Percentiles rank a stretch among this genome's conserved stretches.
These are phyloP conservation scores for Solanum hybrid DNA, from an alignment of 305 asterid species.

Conservation along the genomic window DNA sequence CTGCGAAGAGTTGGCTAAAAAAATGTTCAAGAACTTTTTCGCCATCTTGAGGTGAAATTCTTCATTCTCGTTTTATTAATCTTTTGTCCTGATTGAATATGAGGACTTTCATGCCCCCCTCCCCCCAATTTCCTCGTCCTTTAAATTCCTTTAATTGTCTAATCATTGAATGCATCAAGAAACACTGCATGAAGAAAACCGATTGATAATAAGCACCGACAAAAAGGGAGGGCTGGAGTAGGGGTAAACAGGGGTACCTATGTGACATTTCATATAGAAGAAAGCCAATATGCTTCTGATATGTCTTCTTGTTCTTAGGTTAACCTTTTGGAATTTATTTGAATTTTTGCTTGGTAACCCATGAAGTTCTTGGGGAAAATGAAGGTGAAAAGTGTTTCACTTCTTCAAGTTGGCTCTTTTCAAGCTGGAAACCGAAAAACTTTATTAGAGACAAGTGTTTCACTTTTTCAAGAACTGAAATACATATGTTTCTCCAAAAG, in stretches of 20 bases:
- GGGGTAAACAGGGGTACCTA: not conserved
- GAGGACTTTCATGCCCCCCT: not conserved
- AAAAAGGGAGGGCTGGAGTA: not conserved
- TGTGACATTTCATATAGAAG: not conserved
- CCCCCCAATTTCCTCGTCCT: not conserved
- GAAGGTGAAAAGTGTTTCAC: not conserved
- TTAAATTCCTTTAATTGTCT: not conserved
- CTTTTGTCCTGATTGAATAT: not conserved
- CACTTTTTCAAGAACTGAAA: not conserved
- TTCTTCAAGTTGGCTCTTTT: not conserved
- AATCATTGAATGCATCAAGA: not conserved
- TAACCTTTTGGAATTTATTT: not conserved
- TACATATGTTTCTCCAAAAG: not conserved
- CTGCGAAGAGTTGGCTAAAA: conserved; percentile 62
- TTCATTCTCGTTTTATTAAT: not conserved
- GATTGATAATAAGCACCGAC: not conserved
- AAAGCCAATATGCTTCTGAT: not conserved
- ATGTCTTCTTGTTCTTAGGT: not conserved
- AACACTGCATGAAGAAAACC: not conserved
- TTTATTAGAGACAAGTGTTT: not conserved
- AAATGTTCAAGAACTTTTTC: conserved; percentile 67
- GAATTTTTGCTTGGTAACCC: not conserved
- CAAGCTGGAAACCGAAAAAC: not conserved
- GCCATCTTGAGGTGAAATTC: conserved; percentile 55
- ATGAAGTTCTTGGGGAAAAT: not conserved